Evolutionary conservation across 805 yeast genomes (phyloP).

Genomic region (Blastobotrys chiropterorum): DNA sequence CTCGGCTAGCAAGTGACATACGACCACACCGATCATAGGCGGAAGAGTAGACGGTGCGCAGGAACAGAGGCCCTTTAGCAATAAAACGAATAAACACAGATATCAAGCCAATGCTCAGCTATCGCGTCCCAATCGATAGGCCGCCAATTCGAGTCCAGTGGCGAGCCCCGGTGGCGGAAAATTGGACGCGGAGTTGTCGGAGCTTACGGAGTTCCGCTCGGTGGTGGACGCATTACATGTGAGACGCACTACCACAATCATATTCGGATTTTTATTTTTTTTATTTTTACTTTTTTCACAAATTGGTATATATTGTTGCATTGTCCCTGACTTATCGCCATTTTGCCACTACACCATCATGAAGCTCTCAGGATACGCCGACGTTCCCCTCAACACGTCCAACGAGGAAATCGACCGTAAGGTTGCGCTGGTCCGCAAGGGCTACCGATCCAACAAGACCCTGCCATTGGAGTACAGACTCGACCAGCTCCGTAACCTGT

Average conservation of each 20-base stretch:
- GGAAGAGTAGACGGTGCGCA: neutral
- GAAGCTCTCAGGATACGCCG: constrained; percentile 7
- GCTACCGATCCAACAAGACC: constrained; percentile 43
- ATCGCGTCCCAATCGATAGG: too few relatives aligned
- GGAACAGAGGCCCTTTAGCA: too few relatives aligned
- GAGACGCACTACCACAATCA: neutral
- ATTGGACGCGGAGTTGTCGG: too few relatives aligned
- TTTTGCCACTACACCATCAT: neutral
- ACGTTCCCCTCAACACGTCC: constrained; percentile 33
- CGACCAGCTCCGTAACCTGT: constrained; percentile 59
- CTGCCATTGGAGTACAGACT: constrained; percentile 50
- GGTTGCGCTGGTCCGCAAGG: constrained; percentile 37
- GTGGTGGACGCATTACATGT: neutral
- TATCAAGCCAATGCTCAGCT: too few relatives aligned
- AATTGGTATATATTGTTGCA: neutral
- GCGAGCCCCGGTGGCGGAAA: too few relatives aligned
- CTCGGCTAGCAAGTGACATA: too few relatives aligned
- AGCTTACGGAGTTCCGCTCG: too few relatives aligned
- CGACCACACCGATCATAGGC: neutral
- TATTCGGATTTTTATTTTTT: neutral
- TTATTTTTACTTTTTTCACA: neutral
- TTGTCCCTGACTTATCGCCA: neutral
- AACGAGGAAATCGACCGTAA: constrained; percentile 42
- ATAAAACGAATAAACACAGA: too few relatives aligned
- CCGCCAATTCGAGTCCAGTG: too few relatives aligned